Conservation (phyloP, 805 yeast species). For the Zygoascus tannicola region DNA sequence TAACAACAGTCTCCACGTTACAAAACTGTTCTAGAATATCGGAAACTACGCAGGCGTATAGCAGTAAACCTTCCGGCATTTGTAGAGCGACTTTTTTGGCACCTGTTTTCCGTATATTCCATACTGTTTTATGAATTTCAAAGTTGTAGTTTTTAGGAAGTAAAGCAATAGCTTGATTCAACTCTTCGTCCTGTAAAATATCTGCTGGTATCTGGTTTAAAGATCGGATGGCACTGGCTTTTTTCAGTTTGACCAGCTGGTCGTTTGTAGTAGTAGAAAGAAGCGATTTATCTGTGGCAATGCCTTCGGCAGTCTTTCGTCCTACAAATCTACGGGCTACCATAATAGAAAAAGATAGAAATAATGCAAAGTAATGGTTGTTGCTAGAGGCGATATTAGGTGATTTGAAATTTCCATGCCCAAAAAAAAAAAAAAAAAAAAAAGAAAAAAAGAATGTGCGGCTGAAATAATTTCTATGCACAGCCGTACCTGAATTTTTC, state of each 20-base stretch:
- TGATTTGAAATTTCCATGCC: not conserved
- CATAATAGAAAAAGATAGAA: no score
- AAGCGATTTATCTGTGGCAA: not conserved
- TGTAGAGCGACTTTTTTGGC: conserved; percentile 87
- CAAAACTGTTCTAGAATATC: conserved; percentile 93
- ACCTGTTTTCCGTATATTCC: conserved; percentile 70
- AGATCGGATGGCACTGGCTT: conserved; percentile 26
- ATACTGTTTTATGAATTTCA: conserved; percentile 90
- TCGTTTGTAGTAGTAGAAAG: conserved; percentile 4
- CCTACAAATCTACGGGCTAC: conserved; percentile 46
- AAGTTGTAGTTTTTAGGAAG: conserved; percentile 90
- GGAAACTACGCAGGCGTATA: conserved; percentile 79
- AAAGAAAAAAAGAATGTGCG: not conserved
- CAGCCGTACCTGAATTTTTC: no score
- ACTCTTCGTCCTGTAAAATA: conserved; percentile 65
- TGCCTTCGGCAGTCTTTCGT: conserved; percentile 23
- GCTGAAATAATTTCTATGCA: not conserved
- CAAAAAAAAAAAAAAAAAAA: no score
- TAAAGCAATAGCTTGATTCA: conserved; percentile 73
- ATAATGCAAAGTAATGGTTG: not conserved
- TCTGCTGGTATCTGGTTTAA: conserved; percentile 85
- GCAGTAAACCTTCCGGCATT: conserved; percentile 93
- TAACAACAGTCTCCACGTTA: conserved; percentile 71
- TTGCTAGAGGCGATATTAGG: not conserved
- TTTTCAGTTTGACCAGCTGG: conserved; percentile 3